Evolutionary conservation across 2,329 filamentous ascomycete species (phyloP), one percentile per base, ranked within the genome.

Genomic region (Pezizomycotina sp.): DNA sequence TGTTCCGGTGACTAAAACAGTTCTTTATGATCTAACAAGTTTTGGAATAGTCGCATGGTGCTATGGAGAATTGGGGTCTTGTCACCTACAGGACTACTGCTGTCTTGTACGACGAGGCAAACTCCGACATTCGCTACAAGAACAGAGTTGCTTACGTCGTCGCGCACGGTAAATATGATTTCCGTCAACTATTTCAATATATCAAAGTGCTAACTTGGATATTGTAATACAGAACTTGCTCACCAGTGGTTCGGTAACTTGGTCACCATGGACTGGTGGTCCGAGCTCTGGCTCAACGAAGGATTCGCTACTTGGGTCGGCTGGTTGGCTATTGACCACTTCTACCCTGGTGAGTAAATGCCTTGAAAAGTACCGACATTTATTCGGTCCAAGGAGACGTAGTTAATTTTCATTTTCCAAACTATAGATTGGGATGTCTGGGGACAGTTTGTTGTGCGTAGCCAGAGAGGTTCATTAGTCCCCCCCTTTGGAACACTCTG

Each of bases 271-370:
- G 81, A 92, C 57, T 92, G 83, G 82, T 89, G 80, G 81, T 81
- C 77, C 54, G 79, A 91, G 61, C 68, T 89, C 25, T 92, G 83
- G 83, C 68, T 92, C 34, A 92, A 92, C 53, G 86, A 95, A 59
- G 84, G 84, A 8, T 98, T 98, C 55, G 89, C 89, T 26, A 98
- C 89, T 3, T 95, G 86, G 86, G 86, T 93, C 27, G 89, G 86
- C 34, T 98, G 86, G 86, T 69, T 84, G 43, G 84, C 83, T 6
- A 73, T 84, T 40, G 81, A 95, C 55, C 70, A 91, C 55, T 71
- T 95, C 36, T 81, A 95, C 58, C 89, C 89, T 3, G 65, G 66
- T 69, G 58, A 46, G 58, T 47, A 14, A 28, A 21, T 5, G 26
- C 16, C 9, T 10, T 9, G 23, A 9, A 14, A 32, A n/a, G 19